These are phyloP conservation scores for Withania somnifera DNA, from an alignment of 305 asterid species.

Conservation along the genomic window DNA sequence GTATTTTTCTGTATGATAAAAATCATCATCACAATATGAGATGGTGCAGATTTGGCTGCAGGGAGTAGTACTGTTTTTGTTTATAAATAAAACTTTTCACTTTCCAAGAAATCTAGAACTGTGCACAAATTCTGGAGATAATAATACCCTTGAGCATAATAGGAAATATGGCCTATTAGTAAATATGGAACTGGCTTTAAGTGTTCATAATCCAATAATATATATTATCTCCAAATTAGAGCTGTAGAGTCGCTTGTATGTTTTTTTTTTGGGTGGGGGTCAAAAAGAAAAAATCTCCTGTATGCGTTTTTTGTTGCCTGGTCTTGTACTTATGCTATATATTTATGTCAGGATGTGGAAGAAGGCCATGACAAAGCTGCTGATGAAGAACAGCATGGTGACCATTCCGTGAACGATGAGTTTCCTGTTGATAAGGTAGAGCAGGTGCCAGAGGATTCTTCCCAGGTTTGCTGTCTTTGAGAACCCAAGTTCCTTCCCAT, in stretches of 20 bases:
- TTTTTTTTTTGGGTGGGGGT: background rate
- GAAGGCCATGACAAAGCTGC: conserved; percentile 33
- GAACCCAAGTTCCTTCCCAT: background rate
- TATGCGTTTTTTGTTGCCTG: background rate
- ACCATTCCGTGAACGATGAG: conserved; percentile 22
- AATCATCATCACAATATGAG: background rate
- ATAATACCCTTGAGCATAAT: background rate
- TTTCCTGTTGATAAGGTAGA: conserved; percentile 22
- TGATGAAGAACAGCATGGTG: conserved; percentile 34
- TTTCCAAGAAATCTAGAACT: background rate
- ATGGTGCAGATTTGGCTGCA: background rate
- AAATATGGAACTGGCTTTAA: background rate
- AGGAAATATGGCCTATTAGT: background rate
- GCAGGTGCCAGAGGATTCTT: conserved; percentile 25
- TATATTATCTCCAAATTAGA: background rate
- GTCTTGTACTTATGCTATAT: background rate
- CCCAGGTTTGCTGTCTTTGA: conserved; percentile 22
- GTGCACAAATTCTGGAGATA: background rate
- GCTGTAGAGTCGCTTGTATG: background rate
- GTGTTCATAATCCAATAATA: background rate
- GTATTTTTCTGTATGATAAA: background rate
- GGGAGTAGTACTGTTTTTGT: background rate
- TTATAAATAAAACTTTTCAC: background rate
- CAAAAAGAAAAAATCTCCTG: background rate
- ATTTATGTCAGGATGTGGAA: conserved; percentile 31